Conservation (phyloP, 2,329 filamentous ascomycete species). For the Rhynchosporium secalis region DNA sequence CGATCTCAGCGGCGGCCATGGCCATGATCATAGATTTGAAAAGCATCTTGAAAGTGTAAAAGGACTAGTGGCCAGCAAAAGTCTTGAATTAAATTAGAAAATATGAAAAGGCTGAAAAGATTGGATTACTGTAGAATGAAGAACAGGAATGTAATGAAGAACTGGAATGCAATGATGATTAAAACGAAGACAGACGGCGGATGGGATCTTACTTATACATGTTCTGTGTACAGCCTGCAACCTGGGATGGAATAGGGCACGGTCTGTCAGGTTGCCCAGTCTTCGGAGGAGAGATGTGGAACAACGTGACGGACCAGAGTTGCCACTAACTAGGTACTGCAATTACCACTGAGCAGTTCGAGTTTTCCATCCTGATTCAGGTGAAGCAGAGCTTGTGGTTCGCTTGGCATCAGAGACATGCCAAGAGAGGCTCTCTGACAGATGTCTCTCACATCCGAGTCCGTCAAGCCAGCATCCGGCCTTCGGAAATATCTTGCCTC, state of each 20-base stretch:
- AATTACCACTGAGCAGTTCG: background rate
- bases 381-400: background rate
- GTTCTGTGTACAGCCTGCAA: background rate
- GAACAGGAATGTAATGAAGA: slow-evolving; percentile 17
- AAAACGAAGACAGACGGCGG: background rate
- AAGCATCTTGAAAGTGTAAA: slow-evolving; percentile 40
- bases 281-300: slow-evolving; percentile 14
- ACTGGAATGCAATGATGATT: slow-evolving; percentile 16
- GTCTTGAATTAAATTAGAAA: slow-evolving; percentile 14
- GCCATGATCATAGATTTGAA: slow-evolving; percentile 49
- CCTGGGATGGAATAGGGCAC: slow-evolving; percentile 10
- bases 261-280: slow-evolving; percentile 19
- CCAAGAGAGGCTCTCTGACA: slow-evolving; percentile 16
- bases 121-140: slow-evolving; percentile 14
- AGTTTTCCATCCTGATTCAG: background rate
- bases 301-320: background rate
- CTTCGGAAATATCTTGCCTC: too few relatives aligned
- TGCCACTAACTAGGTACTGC: slow-evolving; percentile 1
- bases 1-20: slow-evolving; percentile 54
- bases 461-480: too few relatives aligned
- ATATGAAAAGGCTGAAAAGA: slow-evolving; percentile 13
- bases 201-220: slow-evolving; percentile 16
- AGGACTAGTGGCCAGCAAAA: slow-evolving; percentile 24
- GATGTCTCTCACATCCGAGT: background rate
- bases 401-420: background rate